Conservation (phyloP, 495 filamentous ascomycete genomes). For the Amorphotheca resinae region DNA sequence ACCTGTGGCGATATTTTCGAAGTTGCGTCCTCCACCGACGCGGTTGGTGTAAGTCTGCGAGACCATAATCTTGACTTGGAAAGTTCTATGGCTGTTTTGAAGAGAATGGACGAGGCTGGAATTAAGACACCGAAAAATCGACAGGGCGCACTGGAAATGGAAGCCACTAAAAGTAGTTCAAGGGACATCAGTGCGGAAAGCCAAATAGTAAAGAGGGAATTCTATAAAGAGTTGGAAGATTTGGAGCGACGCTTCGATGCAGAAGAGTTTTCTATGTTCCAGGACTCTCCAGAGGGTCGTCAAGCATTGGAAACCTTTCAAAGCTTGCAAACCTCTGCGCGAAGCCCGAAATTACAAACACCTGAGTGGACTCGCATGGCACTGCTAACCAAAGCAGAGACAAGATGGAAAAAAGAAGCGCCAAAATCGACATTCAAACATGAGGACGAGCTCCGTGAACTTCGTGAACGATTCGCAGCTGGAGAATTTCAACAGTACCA, state of each 20-base stretch:
- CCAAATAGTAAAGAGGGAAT: constrained; percentile 9
- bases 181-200: not conserved
- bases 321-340: too few relatives aligned
- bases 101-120: constrained; percentile 14
- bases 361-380: not conserved
- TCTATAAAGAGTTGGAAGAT: constrained; percentile 18
- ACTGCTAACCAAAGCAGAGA: not conserved
- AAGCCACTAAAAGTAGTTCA: constrained; percentile 8
- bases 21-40: constrained; percentile 25
- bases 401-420: not conserved
- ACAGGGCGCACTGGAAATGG: not conserved
- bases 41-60: not conserved
- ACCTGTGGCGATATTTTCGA: constrained; percentile 35
- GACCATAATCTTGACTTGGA: constrained; percentile 25
- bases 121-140: constrained; percentile 10
- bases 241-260: constrained; percentile 25
- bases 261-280: constrained; percentile 3
- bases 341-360: too few relatives aligned
- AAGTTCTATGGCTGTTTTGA: constrained; percentile 13
- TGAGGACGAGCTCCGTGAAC: not conserved
- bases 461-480: constrained; percentile 4
- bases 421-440: not conserved
- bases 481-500: not conserved
- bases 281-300: not conserved
- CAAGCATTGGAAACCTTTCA: not conserved